These are phyloP conservation scores for Larix kaempferi DNA, from an alignment of 75 land plant genomes.

Conservation along the genomic window DNA sequence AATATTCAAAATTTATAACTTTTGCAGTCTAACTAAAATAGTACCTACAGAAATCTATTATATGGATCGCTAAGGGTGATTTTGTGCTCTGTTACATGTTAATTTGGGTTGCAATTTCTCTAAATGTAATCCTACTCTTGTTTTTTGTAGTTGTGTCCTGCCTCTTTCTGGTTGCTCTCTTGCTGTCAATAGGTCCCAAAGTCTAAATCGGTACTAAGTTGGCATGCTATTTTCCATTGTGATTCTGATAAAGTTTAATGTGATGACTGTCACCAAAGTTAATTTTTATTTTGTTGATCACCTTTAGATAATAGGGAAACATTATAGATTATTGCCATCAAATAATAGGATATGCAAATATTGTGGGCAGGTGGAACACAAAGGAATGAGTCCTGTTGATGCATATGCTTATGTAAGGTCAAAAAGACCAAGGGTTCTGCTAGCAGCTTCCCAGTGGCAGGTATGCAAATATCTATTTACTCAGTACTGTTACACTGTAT, in stretches of 20 bases:
- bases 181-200: not conserved
- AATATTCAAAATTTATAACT: not conserved
- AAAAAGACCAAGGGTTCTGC: conserved; percentile 78
- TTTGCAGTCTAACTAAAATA: not conserved
- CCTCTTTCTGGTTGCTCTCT: not conserved
- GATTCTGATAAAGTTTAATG: not conserved
- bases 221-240: not conserved
- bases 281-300: not conserved
- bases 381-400: conserved; percentile 75
- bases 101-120: not conserved
- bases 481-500: no score
- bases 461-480: conserved; percentile 24
- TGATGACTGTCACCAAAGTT: not conserved
- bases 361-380: conserved; percentile 57
- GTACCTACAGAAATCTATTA: not conserved
- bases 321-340: not conserved
- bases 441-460: conserved; percentile 91
- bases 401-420: conserved; percentile 72
- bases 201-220: not conserved
- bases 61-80: not conserved
- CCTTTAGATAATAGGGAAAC: not conserved
- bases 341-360: not conserved
- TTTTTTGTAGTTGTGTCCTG: no score
- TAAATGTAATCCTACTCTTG: not conserved
- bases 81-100: not conserved